Base-by-base conservation (phyloP, 305 asterid species). In the Fraxinus velutina region DNA sequence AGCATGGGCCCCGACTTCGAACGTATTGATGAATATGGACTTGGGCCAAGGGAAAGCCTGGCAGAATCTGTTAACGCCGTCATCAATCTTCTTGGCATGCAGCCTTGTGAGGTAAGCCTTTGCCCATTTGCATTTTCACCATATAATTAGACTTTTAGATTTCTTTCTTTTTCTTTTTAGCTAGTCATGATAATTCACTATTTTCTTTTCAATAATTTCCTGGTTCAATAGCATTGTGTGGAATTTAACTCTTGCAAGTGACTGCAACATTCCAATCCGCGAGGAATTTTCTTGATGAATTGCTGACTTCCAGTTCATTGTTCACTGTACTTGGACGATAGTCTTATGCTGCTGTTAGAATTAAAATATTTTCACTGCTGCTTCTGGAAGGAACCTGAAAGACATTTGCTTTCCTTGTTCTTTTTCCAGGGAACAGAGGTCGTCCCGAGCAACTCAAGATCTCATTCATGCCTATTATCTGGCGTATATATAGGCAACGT, bases 81-180 rank as follows among this genome's bases (percentile, higher is more conserved):
- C 84, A 91, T 93, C 81, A 89, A 60, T 80, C 97, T 94, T 89
- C 95, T 94, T 77, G 98, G 97, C 87, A 77, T 94, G 95, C 98
- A 93, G 85, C 97, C 98, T 75, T 94, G 97, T 77, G 98, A 94
- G 97, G 98, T 94, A 44, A 76, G 92, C 83, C 36, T 77, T 81
- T 83, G 39, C 5, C 36, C 7, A 6, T 8, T 62, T 62, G 30
- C 72, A 66, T 66, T 66, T 66, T 27, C 19, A 27, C 72, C n/a
- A 3, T 62, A 8, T 62, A 2, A 21, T 21, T 60, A 2, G 13
- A 17, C 12, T 60, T 21, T 0, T 2, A 19, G 5, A 19, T 60
- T 62, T 62, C 32, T 62, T 22, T 21, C 29, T 21, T 19, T 17
- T 19, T 17, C 29, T 57, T 5, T 7, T 62, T 0, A 22, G 72